Evolutionary conservation across 83 land plant genomes (phyloP).

Genomic region (Larix sibirica): DNA sequence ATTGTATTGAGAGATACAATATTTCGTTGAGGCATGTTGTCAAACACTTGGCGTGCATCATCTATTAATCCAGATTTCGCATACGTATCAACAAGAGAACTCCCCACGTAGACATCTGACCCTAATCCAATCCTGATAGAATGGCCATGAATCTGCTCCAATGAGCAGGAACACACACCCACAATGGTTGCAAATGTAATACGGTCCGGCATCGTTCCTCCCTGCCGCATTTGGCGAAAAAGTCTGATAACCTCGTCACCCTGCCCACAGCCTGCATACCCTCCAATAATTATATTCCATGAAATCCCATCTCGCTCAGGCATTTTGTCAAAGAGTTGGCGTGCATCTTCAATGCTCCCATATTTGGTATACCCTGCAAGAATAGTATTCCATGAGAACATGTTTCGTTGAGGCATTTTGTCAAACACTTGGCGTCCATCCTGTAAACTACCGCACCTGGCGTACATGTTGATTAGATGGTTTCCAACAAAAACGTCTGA

Average conservation of each 20-base stretch:
- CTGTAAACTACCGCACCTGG: neutral
- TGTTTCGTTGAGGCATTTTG: neutral
- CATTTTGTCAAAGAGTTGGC: neutral
- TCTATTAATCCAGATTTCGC: neutral
- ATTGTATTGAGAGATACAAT: neutral
- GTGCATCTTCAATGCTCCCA: neutral
- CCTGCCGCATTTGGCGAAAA: neutral
- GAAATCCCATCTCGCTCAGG: neutral
- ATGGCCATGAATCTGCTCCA: conserved; percentile 9
- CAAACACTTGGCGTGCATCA: neutral
- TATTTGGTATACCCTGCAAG: neutral
- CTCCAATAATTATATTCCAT: neutral
- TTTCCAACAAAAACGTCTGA: neutral
- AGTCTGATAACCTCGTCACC: neutral
- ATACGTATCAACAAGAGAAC: neutral
- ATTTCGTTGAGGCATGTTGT: neutral
- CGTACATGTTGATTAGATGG: conserved; percentile 1
- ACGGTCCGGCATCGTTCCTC: neutral
- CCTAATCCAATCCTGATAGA: conserved; percentile 37
- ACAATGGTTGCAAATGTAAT: neutral
- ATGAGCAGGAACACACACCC: neutral
- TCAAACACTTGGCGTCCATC: conserved; percentile 1
- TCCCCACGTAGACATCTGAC: neutral
- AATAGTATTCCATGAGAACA: conserved; percentile 1
- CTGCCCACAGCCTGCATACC: neutral